Base-by-base conservation (phyloP, 148 eudicot species). In the Heliamphora exappendiculata region DNA sequence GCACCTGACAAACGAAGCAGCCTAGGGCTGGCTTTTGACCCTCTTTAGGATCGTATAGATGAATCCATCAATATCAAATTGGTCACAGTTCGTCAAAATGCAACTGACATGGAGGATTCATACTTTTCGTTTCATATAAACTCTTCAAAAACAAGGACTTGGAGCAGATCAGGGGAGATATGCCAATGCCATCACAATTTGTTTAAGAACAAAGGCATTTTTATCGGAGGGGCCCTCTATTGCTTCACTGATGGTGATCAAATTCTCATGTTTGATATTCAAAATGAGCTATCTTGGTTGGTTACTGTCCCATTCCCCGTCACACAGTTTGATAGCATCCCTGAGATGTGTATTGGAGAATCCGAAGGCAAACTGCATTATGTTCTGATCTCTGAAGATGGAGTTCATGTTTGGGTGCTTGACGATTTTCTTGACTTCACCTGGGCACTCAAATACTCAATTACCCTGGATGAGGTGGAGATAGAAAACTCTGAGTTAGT, bases 301-400 rank as follows among this genome's bases (percentile, higher is more conserved):
- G 33, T 86, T 29, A 22, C 31, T 1, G 71, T 74, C 13, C 89
- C 89, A 19, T 17, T 84, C 39, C 89, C 83, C 2, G 14, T 59
- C 0, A 31, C 24, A 6, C 42, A 64, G 31, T 81, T 78, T 31
- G n/a, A 39, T 19, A 58, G 51, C 29, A 37, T 72, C 28, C 80
- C 81, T 12, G 80, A 76, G 60, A 75, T 77, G 78, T 84, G 89
- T 67, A 79, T 86, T 26, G 89, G 86, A 11, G 89, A 80, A 75
- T 76, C 83, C 7, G 59, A 79, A 17, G 83, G 84, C 10, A 68
- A 47, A 51, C 69, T 85, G 54, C 70, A 76, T 65, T 85, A 78
- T 42, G 80, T 82, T 72, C 34, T 84, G 36, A 67, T 86, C 11
- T 77, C 82, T 22, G 82, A 81, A 57, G 64, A 68, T 12, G 89